Conservation (phyloP, 2,329 filamentous ascomycete genomes). For the Huntiella savannae region DNA sequence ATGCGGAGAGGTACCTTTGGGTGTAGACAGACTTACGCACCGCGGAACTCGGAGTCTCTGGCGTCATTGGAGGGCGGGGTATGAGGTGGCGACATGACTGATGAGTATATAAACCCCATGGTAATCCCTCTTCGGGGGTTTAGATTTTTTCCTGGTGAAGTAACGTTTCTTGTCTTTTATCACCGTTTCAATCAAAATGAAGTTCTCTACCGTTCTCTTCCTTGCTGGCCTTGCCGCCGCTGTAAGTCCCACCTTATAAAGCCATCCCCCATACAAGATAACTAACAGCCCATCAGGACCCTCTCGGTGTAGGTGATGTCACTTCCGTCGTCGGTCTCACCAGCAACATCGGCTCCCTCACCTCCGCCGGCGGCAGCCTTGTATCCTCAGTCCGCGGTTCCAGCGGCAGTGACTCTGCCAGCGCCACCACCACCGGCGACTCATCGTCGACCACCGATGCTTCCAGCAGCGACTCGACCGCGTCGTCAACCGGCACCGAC, state of each 20-base stretch:
- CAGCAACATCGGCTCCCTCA: constrained; percentile 7
- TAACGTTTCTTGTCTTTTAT: no score
- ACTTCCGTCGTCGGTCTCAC: constrained; percentile 7
- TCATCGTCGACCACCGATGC: constrained; percentile 10
- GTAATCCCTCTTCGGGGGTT: no score
- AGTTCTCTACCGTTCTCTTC: constrained; percentile 19
- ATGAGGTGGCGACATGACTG: neutral
- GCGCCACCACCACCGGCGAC: constrained; percentile 10
- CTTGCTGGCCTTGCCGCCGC: constrained; percentile 17
- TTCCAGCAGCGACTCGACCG: constrained; percentile 8
- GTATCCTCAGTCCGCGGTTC: neutral
- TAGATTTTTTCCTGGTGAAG: no score
- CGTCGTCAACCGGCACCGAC: constrained; percentile 9
- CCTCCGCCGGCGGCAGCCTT: constrained; percentile 3
- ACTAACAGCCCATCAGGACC: neutral
- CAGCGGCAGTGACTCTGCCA: constrained; percentile 8
- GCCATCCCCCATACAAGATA: neutral
- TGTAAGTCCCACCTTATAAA: constrained; percentile 13
- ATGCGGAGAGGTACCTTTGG: neutral
- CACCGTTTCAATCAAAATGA: constrained; percentile 17
- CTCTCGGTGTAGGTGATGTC: constrained; percentile 4
- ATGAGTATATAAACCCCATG: no score
- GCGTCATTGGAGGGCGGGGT: no score
- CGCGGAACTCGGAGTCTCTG: no score
- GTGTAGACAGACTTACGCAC: neutral